Evolutionary conservation across 345 rosid genomes (phyloP), one percentile per base, ranked within the genome.

Genomic region (Camelina sativa): DNA sequence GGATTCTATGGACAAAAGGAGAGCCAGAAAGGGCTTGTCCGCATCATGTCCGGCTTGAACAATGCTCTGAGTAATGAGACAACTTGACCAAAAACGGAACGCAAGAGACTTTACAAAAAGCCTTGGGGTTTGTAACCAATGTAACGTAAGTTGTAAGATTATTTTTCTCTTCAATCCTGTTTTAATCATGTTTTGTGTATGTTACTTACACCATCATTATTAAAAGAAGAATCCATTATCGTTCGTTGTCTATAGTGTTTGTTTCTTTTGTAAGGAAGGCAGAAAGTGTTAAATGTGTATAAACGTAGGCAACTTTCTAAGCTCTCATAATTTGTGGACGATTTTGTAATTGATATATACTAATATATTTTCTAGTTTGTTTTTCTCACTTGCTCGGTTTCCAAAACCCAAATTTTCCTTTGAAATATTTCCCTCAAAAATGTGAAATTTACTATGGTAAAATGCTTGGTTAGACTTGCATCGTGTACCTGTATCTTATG

Each of bases 21-120:
- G 93, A 85, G 60, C 98, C 94, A 2, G 87, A 85, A 70, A 83
- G 92, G 53, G 88, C 86, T 23, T 94, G 98, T 76, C 88, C 84
- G 13, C 76, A 71, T 48, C 98, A 91, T 28, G 61, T 88, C 71
- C 84, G 77, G 73, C 80, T 72, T 43, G 77, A 77, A 72, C 76
- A 65, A 17, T 77, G 76, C 37, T 56, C 54, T 10, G 60, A 76
- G 64, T 47, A 64, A 48, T 70, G 76, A 76, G 76, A 70, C 53
- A 22, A 54, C 65, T 65, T 62, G 71, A 64, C 66, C 67, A 28
- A 57, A 34, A n/a, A 6, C 57, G 59, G 43, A 69, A 56, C 67
- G 8, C 52, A 16, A 62, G 8, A 76, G 22, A 62, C 20, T 56
- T 28, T 19, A 10, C 11, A n/a, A 69, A 46, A 46, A 35, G 13